Conservation (phyloP, 116 monocot genomes). For the Papilionanthe hybrid region DNA sequence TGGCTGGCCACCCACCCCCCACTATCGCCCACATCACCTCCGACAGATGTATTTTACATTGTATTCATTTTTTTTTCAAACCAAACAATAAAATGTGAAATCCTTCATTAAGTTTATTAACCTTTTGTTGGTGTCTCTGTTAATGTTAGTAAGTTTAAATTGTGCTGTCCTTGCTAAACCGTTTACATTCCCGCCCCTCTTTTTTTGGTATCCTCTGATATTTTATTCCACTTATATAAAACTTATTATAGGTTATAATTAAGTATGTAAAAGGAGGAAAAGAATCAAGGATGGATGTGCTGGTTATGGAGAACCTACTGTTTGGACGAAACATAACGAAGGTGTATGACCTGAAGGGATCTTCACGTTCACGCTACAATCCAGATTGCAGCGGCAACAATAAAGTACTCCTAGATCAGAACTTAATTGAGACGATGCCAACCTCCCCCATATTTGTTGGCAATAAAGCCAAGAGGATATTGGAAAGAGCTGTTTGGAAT, state of each 20-base stretch:
- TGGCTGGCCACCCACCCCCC: too few species aligned
- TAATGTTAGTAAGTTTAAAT: too few species aligned
- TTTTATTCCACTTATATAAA: background rate
- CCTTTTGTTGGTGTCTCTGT: too few species aligned
- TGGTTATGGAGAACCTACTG: constrained; percentile 95
- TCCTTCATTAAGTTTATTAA: too few species aligned
- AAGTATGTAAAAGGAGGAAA: constrained; percentile 65
- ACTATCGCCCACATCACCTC: too few species aligned
- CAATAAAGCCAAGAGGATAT: constrained; percentile 58
- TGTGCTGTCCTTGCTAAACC: too few species aligned
- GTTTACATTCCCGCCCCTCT: too few species aligned
- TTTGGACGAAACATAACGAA: constrained; percentile 56
- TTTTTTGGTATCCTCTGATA: background rate
- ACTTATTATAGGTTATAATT: constrained; percentile 38
- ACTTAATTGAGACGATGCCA: constrained; percentile 71
- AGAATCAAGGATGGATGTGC: constrained; percentile 65
- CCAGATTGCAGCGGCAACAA: constrained; percentile 56
- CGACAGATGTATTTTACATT: too few species aligned
- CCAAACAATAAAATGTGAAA: background rate
- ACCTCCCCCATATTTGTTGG: constrained; percentile 89
- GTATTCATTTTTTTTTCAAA: background rate
- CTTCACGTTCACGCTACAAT: constrained; percentile 68
- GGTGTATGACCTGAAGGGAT: constrained; percentile 93
- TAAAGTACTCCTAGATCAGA: constrained; percentile 75
- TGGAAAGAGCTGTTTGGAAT: constrained; percentile 94